These are phyloP conservation scores for Pugionium cornutum DNA, from an alignment of 345 rosid genomes.

Conservation along the genomic window DNA sequence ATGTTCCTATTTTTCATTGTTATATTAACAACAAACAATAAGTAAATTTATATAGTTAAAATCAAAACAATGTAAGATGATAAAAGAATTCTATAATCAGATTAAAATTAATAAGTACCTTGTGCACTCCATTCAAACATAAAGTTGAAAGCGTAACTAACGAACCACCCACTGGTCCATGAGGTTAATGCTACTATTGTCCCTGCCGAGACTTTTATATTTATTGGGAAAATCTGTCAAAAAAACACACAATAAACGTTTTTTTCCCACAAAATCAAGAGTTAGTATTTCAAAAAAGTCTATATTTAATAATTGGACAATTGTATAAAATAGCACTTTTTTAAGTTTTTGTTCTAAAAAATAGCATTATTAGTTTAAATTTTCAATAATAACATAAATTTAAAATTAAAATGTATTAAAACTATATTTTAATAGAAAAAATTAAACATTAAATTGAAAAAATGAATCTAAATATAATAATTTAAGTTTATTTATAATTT, in stretches of 20 bases:
- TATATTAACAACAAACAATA: not conserved
- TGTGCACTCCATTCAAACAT: slow-evolving; percentile 51
- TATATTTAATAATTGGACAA: no score
- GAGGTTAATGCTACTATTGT: slow-evolving; percentile 46
- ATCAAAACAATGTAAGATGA: not conserved
- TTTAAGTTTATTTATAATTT: no score
- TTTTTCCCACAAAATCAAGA: not conserved
- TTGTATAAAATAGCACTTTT: no score
- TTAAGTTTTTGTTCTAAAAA: no score
- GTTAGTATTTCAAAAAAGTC: no score
- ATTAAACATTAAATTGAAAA: no score
- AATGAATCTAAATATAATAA: no score
- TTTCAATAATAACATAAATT: no score
- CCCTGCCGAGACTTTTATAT: slow-evolving; percentile 53
- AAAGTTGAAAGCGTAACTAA: slow-evolving; percentile 48
- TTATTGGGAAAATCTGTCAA: slow-evolving; percentile 52
- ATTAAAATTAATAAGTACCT: slow-evolving; percentile 28
- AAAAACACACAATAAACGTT: not conserved
- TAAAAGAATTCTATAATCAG: no score
- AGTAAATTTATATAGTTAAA: not conserved
- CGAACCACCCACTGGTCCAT: slow-evolving; percentile 49
- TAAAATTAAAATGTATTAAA: no score
- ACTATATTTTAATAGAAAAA: no score
- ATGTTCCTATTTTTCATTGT: slow-evolving; percentile 44
- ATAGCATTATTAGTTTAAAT: no score